Conservation (phyloP, 1,284 basidiomycete species). For the Rhodotorula sp. region DNA sequence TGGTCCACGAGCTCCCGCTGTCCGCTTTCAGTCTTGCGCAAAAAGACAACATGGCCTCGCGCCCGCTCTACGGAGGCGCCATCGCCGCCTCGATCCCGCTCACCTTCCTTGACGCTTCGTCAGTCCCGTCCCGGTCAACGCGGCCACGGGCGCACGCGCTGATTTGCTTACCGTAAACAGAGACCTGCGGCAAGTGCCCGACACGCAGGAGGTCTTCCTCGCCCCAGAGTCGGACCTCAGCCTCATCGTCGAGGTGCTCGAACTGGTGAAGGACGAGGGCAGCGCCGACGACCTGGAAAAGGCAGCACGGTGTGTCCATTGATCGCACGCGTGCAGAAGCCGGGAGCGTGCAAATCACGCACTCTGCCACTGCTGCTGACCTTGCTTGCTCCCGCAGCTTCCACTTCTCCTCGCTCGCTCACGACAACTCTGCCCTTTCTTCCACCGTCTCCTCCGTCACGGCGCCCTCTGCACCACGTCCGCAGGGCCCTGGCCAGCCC, state of each 20-base stretch:
- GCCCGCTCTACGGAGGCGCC: conserved; percentile 65
- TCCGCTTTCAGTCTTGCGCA: background rate
- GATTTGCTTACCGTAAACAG: conserved; percentile 55
- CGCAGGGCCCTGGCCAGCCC: conserved; percentile 4
- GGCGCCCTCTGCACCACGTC: conserved; percentile 22
- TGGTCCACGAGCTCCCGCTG: background rate
- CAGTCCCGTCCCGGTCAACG: conserved; percentile 48
- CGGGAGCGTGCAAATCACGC: too few relatives aligned
- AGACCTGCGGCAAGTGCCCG: conserved; percentile 87
- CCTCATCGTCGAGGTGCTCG: conserved; percentile 82
- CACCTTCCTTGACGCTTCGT: conserved; percentile 82
- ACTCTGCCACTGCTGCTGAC: background rate
- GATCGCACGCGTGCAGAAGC: too few relatives aligned
- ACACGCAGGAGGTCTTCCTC: conserved; percentile 93
- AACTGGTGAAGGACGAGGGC: conserved; percentile 66
- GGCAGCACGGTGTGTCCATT: conserved; percentile 47
- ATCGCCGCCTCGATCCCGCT: conserved; percentile 66
- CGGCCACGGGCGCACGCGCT: background rate
- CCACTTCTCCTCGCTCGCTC: conserved; percentile 87
- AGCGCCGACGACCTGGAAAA: conserved; percentile 55
- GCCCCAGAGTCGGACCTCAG: conserved; percentile 69
- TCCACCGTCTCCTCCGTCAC: conserved; percentile 53
- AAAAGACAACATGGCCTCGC: background rate
- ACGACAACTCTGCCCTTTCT: conserved; percentile 79
- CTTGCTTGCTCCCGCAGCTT: conserved; percentile 59